phyloP scores from a whole-genome alignment of 140 eudicot species.

The Cichorium intybus region DNA sequence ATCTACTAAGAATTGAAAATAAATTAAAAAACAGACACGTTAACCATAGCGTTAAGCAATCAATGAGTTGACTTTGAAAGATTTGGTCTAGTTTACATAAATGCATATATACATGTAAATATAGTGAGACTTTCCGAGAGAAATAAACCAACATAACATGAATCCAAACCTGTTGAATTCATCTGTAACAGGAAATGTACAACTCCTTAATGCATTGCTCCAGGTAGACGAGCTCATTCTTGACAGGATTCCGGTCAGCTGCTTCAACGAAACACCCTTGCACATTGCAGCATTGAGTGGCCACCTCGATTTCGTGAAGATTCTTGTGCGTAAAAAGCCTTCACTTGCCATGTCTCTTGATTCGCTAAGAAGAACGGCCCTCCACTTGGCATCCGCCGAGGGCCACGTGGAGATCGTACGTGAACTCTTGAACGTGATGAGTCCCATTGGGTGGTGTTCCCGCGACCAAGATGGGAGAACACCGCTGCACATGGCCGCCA shows the following conservation, averaged over 20 bases:
- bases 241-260: slow-evolving; percentile 25
- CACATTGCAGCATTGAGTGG: slow-evolving; percentile 45
- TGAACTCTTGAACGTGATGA: slow-evolving; percentile 17
- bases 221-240: slow-evolving; percentile 37
- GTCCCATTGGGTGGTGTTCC: slow-evolving; percentile 5
- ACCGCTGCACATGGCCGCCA: slow-evolving; percentile 43
- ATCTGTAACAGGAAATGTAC: slow-evolving; percentile 29
- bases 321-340: slow-evolving; percentile 32
- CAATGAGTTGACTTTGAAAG: slow-evolving; percentile 17
- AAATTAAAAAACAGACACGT: no score
- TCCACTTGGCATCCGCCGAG: slow-evolving; percentile 47
- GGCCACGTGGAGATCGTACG: slow-evolving; percentile 36
- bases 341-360: slow-evolving; percentile 29
- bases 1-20: no score
- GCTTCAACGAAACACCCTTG: slow-evolving; percentile 33
- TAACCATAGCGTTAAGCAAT: slow-evolving; percentile 8
- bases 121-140: not conserved
- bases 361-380: slow-evolving; percentile 27
- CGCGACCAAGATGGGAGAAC: slow-evolving; percentile 41
- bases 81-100: not conserved
- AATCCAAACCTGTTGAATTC: slow-evolving; percentile 31
- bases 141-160: slow-evolving; percentile 12
- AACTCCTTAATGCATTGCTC: slow-evolving; percentile 26
- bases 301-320: slow-evolving; percentile 27
- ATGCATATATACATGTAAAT: not conserved